Evolutionary conservation across 176 grass and related monocot genomes (phyloP).

Genomic region (Hordeum vulgare): MorexV3_pseudomolecules_assembly NC_058524.1:10419064-10419563

Average conservation of each 20-base stretch:
- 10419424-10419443: slow-evolving; percentile 56
- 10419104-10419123: too few relatives aligned
- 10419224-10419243: too few relatives aligned
- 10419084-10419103: too few relatives aligned
- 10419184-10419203: too few relatives aligned
- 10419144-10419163: too few relatives aligned
- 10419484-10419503: slow-evolving; percentile 67
- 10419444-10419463: slow-evolving; percentile 79
- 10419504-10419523: slow-evolving; percentile 86
- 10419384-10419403: slow-evolving; percentile 48
- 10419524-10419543: slow-evolving; percentile 69
- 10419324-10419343: slow-evolving; percentile 32
- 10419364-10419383: slow-evolving; percentile 61
- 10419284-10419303: not conserved
- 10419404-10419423: slow-evolving; percentile 57
- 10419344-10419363: slow-evolving; percentile 68
- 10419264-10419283: too few relatives aligned
- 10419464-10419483: slow-evolving; percentile 78
- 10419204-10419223: too few relatives aligned
- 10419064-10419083: too few relatives aligned
- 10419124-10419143: too few relatives aligned
- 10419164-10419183: too few relatives aligned
- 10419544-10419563: slow-evolving; percentile 15
- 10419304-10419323: slow-evolving; percentile 27
- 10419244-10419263: too few relatives aligned